phyloP scores from a whole-genome alignment of 2,329 filamentous ascomycete species.

The Aspergillus nomiae region DNA sequence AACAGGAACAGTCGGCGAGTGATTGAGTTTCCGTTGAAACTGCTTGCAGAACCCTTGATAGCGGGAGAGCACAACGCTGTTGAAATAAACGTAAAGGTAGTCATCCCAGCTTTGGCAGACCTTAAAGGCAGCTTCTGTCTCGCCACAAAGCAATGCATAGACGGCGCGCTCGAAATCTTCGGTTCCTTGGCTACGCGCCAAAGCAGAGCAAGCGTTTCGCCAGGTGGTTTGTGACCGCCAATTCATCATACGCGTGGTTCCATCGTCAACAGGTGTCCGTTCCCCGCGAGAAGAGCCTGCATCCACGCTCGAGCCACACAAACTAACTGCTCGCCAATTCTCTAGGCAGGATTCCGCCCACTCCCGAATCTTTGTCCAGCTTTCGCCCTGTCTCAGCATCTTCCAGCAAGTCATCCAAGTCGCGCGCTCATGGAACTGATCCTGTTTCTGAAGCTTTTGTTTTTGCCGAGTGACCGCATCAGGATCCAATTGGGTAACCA shows the following conservation, averaged over 20 bases:
- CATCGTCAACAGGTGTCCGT: slow-evolving; percentile 36
- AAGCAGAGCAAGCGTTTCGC: slow-evolving; percentile 41
- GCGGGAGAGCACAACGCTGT: slow-evolving; percentile 76
- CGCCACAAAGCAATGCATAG: slow-evolving; percentile 86
- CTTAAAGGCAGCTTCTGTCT: slow-evolving; percentile 73
- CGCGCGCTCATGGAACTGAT: slow-evolving; percentile 84
- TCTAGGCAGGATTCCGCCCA: slow-evolving; percentile 88
- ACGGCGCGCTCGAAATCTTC: slow-evolving; percentile 85
- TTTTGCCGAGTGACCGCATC: slow-evolving; percentile 82
- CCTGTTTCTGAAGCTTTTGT: slow-evolving; percentile 74
- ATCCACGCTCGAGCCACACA: slow-evolving; percentile 62
- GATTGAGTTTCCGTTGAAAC: slow-evolving; percentile 50
- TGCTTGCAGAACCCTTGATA: slow-evolving; percentile 68
- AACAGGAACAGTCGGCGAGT: slow-evolving; percentile 56
- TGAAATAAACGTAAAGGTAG: slow-evolving; percentile 83
- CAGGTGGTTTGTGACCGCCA: slow-evolving; percentile 41
- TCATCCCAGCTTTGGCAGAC: slow-evolving; percentile 84
- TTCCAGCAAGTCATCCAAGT: slow-evolving; percentile 96
- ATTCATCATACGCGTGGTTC: slow-evolving; percentile 46
- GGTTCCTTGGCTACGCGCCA: slow-evolving; percentile 64
- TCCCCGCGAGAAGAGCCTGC: slow-evolving; percentile 26
- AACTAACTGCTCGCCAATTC: slow-evolving; percentile 81
- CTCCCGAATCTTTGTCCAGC: slow-evolving; percentile 71
- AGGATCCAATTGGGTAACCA: slow-evolving; percentile 88
- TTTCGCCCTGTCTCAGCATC: slow-evolving; percentile 81